Evolutionary conservation across 257 asterid species (phyloP).

Genomic region (Solanum virginianum): DNA sequence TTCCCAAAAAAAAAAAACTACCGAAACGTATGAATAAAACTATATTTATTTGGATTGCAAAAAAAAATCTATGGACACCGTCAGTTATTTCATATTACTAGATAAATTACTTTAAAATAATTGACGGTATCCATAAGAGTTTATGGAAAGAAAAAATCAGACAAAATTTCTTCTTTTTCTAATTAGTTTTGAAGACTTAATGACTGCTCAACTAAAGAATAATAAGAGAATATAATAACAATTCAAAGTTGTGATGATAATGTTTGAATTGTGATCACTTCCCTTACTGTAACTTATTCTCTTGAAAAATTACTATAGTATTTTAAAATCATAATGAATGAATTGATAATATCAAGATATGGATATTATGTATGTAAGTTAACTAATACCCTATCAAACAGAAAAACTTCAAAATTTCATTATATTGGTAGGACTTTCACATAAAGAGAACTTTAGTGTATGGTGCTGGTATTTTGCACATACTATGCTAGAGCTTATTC

Average conservation of each 20-base stretch:
- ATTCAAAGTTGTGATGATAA: neutral
- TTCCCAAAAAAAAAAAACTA: too few species aligned
- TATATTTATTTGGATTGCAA: too few species aligned
- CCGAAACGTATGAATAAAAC: too few species aligned
- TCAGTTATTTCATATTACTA: neutral
- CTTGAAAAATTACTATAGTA: neutral
- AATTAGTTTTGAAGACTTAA: neutral
- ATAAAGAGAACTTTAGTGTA: too few species aligned
- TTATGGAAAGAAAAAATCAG: neutral
- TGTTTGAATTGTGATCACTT: neutral
- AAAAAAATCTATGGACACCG: neutral
- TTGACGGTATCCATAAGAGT: neutral
- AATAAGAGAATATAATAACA: neutral
- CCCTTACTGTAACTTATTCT: neutral
- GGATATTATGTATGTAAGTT: too few species aligned
- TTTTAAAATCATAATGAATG: neutral
- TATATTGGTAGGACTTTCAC: too few species aligned
- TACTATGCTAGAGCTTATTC: too few species aligned
- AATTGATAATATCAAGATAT: too few species aligned
- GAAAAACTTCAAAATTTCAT: too few species aligned
- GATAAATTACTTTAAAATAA: neutral
- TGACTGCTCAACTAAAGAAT: neutral
- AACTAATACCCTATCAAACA: too few species aligned
- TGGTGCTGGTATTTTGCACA: too few species aligned
- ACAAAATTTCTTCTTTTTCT: neutral